Conservation (phyloP, 768 basidiomycete genomes). For the Boletus vermiculosoides region DNA sequence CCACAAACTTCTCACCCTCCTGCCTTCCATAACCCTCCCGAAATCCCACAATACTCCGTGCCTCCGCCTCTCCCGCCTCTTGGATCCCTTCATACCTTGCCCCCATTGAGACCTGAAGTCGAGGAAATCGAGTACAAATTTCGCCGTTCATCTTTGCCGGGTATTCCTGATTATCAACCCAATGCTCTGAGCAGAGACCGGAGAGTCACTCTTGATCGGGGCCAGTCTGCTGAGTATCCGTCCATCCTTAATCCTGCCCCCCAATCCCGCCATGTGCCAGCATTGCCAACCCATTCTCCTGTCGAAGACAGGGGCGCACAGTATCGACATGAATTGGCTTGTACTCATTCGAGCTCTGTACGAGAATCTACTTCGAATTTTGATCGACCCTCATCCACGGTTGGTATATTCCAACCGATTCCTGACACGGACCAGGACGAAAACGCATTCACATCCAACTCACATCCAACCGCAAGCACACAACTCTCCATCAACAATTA, state of each 20-base stretch:
- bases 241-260: background rate
- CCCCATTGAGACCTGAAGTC: constrained; percentile 25
- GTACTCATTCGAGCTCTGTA: constrained; percentile 16
- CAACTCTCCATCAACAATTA: constrained; percentile 12
- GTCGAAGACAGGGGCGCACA: constrained; percentile 12
- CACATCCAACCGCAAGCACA: constrained; percentile 3
- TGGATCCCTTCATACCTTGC: constrained; percentile 23
- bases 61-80: constrained; percentile 26
- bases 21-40: constrained; percentile 20
- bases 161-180: constrained; percentile 10
- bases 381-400: constrained; percentile 21
- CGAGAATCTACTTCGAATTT: constrained; percentile 20
- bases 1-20: constrained; percentile 25
- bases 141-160: constrained; percentile 33
- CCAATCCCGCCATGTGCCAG: constrained; percentile 3
- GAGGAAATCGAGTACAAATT: constrained; percentile 33
- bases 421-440: constrained; percentile 8
- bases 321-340: constrained; percentile 16
- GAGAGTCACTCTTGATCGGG: constrained; percentile 14
- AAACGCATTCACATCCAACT: constrained; percentile 7
- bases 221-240: constrained; percentile 15
- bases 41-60: constrained; percentile 29
- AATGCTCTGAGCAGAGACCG: constrained; percentile 9
- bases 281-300: background rate
- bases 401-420: constrained; percentile 13